Conservation (phyloP, 306 rosid genomes). For the Albizia julibrissin region DNA sequence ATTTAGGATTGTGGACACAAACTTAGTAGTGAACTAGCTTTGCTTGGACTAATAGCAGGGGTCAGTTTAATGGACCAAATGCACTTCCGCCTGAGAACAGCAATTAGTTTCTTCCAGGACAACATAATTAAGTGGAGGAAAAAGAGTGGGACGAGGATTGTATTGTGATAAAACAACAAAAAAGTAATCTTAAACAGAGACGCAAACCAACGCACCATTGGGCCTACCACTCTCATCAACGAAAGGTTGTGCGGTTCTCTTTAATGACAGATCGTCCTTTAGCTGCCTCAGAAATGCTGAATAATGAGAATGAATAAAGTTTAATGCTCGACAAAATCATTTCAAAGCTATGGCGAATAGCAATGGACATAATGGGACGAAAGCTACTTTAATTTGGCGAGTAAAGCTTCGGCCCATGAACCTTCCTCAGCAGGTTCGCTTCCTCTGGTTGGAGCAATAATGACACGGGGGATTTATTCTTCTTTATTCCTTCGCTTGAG, state of each 20-base stretch:
- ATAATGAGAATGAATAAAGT: slow-evolving; percentile 21
- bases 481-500: slow-evolving; percentile 22
- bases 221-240: slow-evolving; percentile 30
- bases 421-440: background rate
- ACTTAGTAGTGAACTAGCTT: no score
- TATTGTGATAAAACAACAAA: background rate
- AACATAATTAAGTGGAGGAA: background rate
- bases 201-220: background rate
- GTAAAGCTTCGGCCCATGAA: background rate
- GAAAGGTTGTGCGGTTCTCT: slow-evolving; percentile 23
- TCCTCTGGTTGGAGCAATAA: background rate
- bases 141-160: background rate
- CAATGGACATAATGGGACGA: background rate
- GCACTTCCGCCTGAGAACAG: background rate
- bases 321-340: slow-evolving; percentile 55
- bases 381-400: slow-evolving; percentile 5
- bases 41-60: no score
- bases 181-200: background rate
- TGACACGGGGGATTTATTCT: slow-evolving; percentile 2
- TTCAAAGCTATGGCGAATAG: slow-evolving; percentile 10
- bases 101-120: background rate
- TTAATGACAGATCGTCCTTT: slow-evolving; percentile 26
- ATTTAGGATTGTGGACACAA: no score
- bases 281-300: slow-evolving; percentile 29
- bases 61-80: no score